Base-by-base conservation (phyloP, 306 rosid genomes). In the Lithocarpus polystachyus region DNA sequence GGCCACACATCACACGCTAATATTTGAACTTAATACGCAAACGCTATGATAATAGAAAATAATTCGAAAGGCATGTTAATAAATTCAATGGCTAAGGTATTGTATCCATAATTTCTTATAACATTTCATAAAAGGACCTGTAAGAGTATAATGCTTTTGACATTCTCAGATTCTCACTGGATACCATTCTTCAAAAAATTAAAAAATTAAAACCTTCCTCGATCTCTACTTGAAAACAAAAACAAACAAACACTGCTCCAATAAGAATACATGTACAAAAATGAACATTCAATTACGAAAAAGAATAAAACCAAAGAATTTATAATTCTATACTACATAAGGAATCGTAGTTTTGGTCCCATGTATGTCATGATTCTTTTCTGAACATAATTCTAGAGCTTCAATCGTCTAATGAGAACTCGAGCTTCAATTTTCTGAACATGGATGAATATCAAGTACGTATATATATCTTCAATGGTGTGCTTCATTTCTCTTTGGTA, bases 401-500 rank as follows among this genome's bases (percentile, higher is more conserved):
- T 64, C 43, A 14, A 14, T 29, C 43, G 22, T 9, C 40, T 29
- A 14, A 64, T 29, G 20, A 28, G 40, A 64, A 29, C 35, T 28
- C 17, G 55, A 54, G 52, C 61, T 40, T 56, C 14, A 71, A 48
- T 13, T 28, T 67, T 24, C 22, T 14, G 70, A 69, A 31, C 15
- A 20, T 14, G 9, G 53, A 56, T 24, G 15, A 82, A 45, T 28
- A 19, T 52, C 53, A 40, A 17, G 18, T 4, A 17, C 35, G 24
- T 8, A 33, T 12, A 33, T 48, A 3, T 48, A 48, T 18, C 71
- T 31, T 43, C 54, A 51, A 29, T 17, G n/a, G 19, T 53, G 56
- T 56, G 20, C 22, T 33, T 86, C 79, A 87, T 67, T 73, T 70
- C 28, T 80, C 82, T 40, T 81, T 51, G 8, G 82, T 26, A 74